Evolutionary conservation across 176 grass and related monocot genomes (phyloP), one percentile per base, ranked within the genome.

Genomic region (Dactylis glomerata): DNA sequence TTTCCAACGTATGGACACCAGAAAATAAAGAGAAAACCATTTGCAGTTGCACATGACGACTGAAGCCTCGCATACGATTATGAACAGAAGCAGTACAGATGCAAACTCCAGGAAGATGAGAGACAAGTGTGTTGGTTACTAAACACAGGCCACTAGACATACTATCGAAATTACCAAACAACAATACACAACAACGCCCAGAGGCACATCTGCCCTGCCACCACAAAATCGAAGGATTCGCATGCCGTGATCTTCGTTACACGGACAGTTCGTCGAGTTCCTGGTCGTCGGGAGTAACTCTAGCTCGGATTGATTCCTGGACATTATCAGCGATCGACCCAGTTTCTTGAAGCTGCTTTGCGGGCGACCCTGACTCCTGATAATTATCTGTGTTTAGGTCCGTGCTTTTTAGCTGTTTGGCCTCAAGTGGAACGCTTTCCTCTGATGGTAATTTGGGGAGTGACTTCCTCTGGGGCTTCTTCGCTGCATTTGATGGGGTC

Each of bases 371-470:
- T 63, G 65, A 11, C 80, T 83, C 79, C 68, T 82, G 86, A 64
- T 78, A 11, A 45, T n/a, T 23, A 8, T 27, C 4, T 36, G 42
- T 37, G 58, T 78, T 75, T 10, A 19, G 4, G 11, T 68, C 52
- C 8, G 65, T 66, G 80, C 32, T 73, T 38, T 87, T 66, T 76
- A 42, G 66, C 49, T 84, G 85, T 41, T 62, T 55, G 3, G n/a
- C 58, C 75, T 89, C 79, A 37, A 83, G 49, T 34, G 75, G 24
- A 31, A 10, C 75, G 1, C 67, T 86, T 67, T 89, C 79, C 83
- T 92, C 78, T 62, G 90, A 92, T 79, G 90, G 87, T 76, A 83
- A 55, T 76, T 66, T 89, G 32, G 90, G 86, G 42, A 92, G 86
- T 77, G 86, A 83, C 75, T 83, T 86, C 83, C 75, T 88, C 87